Conservation (phyloP, 148 eudicot species). For the Nepenthes gracilis region DNA sequence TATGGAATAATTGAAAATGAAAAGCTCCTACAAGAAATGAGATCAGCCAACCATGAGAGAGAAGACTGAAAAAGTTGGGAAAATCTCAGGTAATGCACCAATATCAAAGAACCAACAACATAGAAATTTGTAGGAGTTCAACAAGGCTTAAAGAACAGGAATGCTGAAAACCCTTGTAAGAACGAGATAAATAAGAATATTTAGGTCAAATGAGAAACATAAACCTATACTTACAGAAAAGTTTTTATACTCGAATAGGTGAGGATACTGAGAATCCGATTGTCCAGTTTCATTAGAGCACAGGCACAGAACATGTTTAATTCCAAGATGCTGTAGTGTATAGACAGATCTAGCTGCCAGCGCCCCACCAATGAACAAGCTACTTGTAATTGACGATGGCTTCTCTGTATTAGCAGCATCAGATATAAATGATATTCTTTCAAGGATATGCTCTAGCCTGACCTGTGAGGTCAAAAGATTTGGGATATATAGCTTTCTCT, state of each 20-base stretch:
- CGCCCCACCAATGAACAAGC: slow-evolving; percentile 88
- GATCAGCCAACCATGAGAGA: too few species aligned
- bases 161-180: too few species aligned
- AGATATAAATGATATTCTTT: slow-evolving; percentile 79
- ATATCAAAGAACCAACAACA: too few species aligned
- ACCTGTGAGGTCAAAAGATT: slow-evolving; percentile 35
- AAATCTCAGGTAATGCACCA: too few species aligned
- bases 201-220: not conserved
- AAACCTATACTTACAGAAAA: slow-evolving; percentile 57
- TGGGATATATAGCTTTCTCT: not conserved
- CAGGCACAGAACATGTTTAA: slow-evolving; percentile 80
- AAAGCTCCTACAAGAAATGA: too few species aligned
- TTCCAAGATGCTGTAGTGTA: slow-evolving; percentile 82
- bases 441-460: slow-evolving; percentile 93
- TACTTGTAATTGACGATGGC: slow-evolving; percentile 50
- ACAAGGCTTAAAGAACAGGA: too few species aligned
- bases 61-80: too few species aligned
- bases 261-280: slow-evolving; percentile 79
- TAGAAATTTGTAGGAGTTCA: too few species aligned
- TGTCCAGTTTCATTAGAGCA: slow-evolving; percentile 98
- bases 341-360: slow-evolving; percentile 88
- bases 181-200: not conserved
- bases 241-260: slow-evolving; percentile 56
- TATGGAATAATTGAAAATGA: too few species aligned
- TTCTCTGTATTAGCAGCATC: slow-evolving; percentile 97